Evolutionary conservation across 2,329 filamentous ascomycete genomes (phyloP).

Genomic region (Zasmidium cellare): DNA sequence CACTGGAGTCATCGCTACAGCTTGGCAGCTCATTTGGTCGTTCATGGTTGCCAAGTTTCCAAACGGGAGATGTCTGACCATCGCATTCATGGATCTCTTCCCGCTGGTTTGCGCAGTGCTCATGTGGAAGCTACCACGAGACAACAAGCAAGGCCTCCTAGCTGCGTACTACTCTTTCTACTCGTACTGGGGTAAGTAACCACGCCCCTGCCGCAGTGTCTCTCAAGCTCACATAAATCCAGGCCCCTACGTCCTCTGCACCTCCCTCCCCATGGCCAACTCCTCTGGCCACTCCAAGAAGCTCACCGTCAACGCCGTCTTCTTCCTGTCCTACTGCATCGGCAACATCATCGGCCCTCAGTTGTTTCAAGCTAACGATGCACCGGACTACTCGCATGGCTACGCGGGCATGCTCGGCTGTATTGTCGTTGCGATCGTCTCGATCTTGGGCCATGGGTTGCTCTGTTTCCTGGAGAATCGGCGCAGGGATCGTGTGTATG

Average conservation of each 20-base stretch:
- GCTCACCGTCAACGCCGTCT: slow-evolving; percentile 31
- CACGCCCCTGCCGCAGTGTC: background rate
- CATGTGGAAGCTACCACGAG: slow-evolving; percentile 38
- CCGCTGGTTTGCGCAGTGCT: slow-evolving; percentile 32
- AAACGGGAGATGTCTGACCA: slow-evolving; percentile 22
- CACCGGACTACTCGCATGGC: slow-evolving; percentile 15
- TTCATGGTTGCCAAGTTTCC: slow-evolving; percentile 9
- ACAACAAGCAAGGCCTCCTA: slow-evolving; percentile 37
- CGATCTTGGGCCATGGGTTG: slow-evolving; percentile 14
- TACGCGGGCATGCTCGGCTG: slow-evolving; percentile 15
- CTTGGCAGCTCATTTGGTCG: slow-evolving; percentile 10
- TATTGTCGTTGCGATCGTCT: slow-evolving; percentile 15
- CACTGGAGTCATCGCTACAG: slow-evolving; percentile 16
- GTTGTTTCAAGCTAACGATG: slow-evolving; percentile 10
- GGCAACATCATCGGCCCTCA: slow-evolving; percentile 24
- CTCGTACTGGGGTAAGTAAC: slow-evolving; percentile 29
- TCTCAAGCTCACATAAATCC: too few relatives aligned
- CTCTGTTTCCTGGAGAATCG: slow-evolving; percentile 17
- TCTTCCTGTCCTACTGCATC: slow-evolving; percentile 30
- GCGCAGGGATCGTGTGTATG: slow-evolving; percentile 2
- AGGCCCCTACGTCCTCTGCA: slow-evolving; percentile 36
- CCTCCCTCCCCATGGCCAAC: slow-evolving; percentile 33
- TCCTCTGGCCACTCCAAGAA: slow-evolving; percentile 37
- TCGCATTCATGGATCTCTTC: slow-evolving; percentile 29
- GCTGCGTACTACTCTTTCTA: slow-evolving; percentile 43